These are phyloP conservation scores for Capsicum baccatum DNA, from an alignment of 257 asterid genomes.

Conservation along the genomic window DNA sequence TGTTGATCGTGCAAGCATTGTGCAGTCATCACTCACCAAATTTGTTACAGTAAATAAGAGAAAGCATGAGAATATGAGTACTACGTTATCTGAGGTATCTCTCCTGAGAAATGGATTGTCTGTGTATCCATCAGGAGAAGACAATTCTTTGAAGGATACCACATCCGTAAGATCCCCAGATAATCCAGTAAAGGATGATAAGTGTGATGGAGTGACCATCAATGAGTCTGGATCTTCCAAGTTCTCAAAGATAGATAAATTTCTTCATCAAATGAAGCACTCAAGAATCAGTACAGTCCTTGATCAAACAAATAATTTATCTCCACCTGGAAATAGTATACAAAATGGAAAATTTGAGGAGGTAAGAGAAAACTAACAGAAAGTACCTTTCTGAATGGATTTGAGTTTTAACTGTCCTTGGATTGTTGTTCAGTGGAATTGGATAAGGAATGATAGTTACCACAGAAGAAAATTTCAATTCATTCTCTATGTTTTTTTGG, in stretches of 20 bases:
- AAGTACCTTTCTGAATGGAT: neutral
- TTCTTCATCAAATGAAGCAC: conserved; percentile 41
- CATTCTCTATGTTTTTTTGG: conserved; percentile 1
- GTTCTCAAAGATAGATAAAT: conserved; percentile 41
- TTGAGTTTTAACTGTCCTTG: neutral
- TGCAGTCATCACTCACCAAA: conserved; percentile 75
- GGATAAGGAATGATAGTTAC: neutral
- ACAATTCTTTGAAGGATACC: conserved; percentile 41
- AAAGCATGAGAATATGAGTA: conserved; percentile 70
- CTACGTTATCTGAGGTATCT: conserved; percentile 80
- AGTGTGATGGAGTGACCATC: conserved; percentile 38
- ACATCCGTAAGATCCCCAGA: conserved; percentile 46
- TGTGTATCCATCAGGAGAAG: conserved; percentile 44
- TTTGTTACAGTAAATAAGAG: conserved; percentile 78
- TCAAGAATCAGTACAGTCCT: conserved; percentile 17
- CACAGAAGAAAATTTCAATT: neutral
- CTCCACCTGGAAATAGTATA: conserved; percentile 44
- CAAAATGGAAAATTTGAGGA: conserved; percentile 8
- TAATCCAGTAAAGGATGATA: conserved; percentile 39
- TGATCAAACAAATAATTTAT: conserved; percentile 37
- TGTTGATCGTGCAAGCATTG: conserved; percentile 41
- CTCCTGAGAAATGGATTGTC: conserved; percentile 72
- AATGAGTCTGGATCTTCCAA: conserved; percentile 44
- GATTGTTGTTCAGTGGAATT: conserved; percentile 21
- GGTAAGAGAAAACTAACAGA: conserved; percentile 27